phyloP scores from a whole-genome alignment of 2,329 filamentous ascomycete species.

The Simplicillium sp. region DNA sequence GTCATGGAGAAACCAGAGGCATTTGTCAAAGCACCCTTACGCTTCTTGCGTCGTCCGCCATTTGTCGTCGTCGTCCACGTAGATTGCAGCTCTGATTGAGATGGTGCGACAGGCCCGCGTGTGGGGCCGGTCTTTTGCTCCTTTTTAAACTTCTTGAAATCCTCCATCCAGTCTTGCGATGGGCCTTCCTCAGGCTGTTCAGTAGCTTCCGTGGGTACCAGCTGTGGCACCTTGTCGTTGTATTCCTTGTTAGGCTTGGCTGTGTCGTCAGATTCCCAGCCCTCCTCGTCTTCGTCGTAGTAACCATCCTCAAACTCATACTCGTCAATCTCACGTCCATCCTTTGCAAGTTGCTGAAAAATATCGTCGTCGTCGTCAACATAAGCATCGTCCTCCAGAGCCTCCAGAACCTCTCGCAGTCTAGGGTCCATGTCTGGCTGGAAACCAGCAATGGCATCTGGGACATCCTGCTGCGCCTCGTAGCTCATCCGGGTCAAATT shows the following conservation, averaged over 20 bases:
- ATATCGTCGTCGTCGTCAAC: conserved; percentile 82
- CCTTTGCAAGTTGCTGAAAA: conserved; percentile 63
- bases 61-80: conserved; percentile 68
- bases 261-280: conserved; percentile 93
- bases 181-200: conserved; percentile 49
- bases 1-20: conserved; percentile 88
- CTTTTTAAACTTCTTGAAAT: conserved; percentile 92
- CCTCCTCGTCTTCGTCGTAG: conserved; percentile 57
- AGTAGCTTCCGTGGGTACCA: conserved; percentile 29
- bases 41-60: conserved; percentile 81
- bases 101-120: conserved; percentile 28
- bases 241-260: conserved; percentile 62
- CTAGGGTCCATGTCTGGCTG: conserved; percentile 97
- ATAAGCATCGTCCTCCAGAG: conserved; percentile 89
- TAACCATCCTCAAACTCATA: conserved; percentile 68
- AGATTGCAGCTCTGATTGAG: conserved; percentile 57
- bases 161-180: conserved; percentile 78
- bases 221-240: conserved; percentile 35
- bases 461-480: conserved; percentile 86
- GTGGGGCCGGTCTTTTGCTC: conserved; percentile 47
- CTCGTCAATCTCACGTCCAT: conserved; percentile 64
- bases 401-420: conserved; percentile 82
- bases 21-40: conserved; percentile 86
- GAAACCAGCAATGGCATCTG: conserved; percentile 85
- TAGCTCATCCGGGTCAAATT: conserved; percentile 72